Conservation (phyloP, 2,329 filamentous ascomycete genomes). For the Colletotrichum sp. region DNA sequence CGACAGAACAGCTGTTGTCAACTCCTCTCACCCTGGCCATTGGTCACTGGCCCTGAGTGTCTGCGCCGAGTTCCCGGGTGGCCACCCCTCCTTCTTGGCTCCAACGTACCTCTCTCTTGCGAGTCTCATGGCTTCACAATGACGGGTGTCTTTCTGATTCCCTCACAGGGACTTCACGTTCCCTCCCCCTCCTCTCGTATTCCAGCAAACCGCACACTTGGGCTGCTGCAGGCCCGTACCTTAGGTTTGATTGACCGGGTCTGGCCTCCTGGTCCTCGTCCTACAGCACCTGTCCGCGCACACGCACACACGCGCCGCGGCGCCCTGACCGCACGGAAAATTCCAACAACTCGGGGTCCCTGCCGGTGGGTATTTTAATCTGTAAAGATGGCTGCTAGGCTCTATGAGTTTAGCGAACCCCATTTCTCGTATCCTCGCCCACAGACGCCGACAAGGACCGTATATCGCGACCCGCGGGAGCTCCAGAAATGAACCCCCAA, state of each 20-base stretch:
- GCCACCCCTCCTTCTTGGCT: not conserved
- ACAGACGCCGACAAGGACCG: not conserved
- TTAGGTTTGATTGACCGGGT: not conserved
- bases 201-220: not conserved
- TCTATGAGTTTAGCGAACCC: not conserved
- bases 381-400: not conserved
- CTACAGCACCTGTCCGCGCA: not conserved
- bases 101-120: not conserved
- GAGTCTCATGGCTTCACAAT: not conserved
- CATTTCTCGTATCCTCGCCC: conserved; percentile 10
- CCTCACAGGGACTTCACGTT: not conserved
- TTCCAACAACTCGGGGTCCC: conserved; percentile 11
- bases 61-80: not conserved
- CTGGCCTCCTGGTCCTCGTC: not conserved
- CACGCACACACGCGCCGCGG: not conserved
- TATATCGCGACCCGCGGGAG: not conserved
- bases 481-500: not conserved
- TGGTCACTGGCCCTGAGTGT: not conserved
- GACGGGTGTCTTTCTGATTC: not conserved
- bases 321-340: conserved; percentile 2
- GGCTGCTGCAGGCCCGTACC: not conserved
- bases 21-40: not conserved
- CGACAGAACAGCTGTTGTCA: not conserved
- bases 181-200: not conserved
- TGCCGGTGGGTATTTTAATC: conserved; percentile 2